phyloP scores from a whole-genome alignment of 345 rosid genomes.

The Clausena lansium region DNA sequence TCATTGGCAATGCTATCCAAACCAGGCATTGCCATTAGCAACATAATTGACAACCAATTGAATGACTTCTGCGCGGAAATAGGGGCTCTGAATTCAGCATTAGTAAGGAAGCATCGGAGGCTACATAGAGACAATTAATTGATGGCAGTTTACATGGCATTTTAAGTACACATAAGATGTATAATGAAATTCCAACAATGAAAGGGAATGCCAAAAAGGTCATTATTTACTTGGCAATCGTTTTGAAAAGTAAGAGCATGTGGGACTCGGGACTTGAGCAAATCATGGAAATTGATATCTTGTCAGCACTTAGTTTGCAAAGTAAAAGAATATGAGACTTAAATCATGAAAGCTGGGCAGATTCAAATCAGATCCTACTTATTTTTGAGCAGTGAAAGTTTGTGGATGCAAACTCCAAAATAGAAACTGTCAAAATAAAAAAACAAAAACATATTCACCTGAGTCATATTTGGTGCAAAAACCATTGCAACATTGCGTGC shows the following conservation, averaged over 20 bases:
- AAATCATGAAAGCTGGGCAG: background rate
- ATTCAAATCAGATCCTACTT: constrained; percentile 1
- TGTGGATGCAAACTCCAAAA: background rate
- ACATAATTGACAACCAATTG: background rate
- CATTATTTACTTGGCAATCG: background rate
- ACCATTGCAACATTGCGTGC: constrained; percentile 94
- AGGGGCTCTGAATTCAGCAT: background rate
- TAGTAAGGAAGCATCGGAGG: background rate
- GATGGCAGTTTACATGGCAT: background rate
- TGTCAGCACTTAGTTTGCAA: no score
- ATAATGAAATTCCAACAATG: background rate
- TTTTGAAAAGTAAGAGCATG: background rate
- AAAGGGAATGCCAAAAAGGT: background rate
- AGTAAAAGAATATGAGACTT: no score
- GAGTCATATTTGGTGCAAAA: constrained; percentile 99
- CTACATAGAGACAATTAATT: background rate
- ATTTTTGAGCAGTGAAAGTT: background rate
- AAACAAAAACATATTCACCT: constrained; percentile 42
- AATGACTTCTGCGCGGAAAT: background rate
- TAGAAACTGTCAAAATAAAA: background rate
- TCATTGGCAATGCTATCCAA: background rate
- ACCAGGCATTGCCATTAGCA: background rate
- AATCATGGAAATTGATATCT: background rate
- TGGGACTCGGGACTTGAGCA: background rate
- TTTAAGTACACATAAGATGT: background rate